A percentile compares a stretch with the other conserved stretches of the same genome.
phyloP scores from a whole-genome alignment of 2,329 filamentous ascomycete genomes.

The Colletotrichum limetticola region DNA sequence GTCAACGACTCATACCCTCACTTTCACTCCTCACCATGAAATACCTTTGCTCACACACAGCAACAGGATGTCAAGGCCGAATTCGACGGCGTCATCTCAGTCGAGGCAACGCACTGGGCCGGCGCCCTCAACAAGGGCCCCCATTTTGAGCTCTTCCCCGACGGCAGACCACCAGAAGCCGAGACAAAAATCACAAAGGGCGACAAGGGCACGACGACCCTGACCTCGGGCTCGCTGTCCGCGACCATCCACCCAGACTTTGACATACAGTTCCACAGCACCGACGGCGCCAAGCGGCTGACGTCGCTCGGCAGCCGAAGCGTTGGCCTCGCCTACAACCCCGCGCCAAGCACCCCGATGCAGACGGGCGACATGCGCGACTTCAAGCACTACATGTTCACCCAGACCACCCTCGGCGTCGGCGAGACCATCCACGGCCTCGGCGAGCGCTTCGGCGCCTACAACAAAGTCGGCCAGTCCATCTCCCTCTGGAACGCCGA shows the following conservation, averaged over 20 bases:
- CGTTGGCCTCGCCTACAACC: slow-evolving; percentile 51
- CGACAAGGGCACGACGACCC: slow-evolving; percentile 49
- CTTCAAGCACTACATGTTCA: slow-evolving; percentile 66
- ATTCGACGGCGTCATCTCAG: slow-evolving; percentile 52
- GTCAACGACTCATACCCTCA: not conserved
- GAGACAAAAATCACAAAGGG: slow-evolving; percentile 42
- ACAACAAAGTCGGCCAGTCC: slow-evolving; percentile 79
- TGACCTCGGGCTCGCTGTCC: slow-evolving; percentile 48
- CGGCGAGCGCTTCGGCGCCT: slow-evolving; percentile 80
- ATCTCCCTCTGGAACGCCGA: slow-evolving; percentile 73
- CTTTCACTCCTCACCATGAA: not conserved
- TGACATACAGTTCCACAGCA: slow-evolving; percentile 50
- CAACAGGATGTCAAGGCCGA: slow-evolving; percentile 47
- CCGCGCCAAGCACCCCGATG: slow-evolving; percentile 46
- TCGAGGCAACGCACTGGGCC: slow-evolving; percentile 52
- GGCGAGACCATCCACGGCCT: slow-evolving; percentile 79
- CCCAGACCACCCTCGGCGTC: slow-evolving; percentile 64
- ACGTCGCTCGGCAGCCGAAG: slow-evolving; percentile 52
- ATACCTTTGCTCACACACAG: slow-evolving; percentile 2
- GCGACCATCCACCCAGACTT: slow-evolving; percentile 50
- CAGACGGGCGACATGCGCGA: slow-evolving; percentile 50
- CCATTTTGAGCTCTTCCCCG: slow-evolving; percentile 51
- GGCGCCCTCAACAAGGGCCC: slow-evolving; percentile 50
- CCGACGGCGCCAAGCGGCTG: slow-evolving; percentile 48
- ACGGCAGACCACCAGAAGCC: slow-evolving; percentile 45